phyloP scores from a whole-genome alignment of 768 basidiomycete species.

The Pisolithus albus region DNA sequence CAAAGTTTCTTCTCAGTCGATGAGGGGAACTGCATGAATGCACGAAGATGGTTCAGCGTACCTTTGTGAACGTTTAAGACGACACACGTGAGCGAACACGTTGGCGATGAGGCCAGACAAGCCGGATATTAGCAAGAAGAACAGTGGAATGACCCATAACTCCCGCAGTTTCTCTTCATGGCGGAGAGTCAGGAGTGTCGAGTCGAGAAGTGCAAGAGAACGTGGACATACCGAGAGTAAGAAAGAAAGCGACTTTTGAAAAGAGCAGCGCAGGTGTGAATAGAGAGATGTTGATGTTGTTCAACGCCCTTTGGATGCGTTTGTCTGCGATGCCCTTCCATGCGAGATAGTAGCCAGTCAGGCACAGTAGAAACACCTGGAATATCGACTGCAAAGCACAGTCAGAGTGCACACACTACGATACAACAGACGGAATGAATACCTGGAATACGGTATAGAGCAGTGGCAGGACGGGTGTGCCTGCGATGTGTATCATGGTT shows the following conservation, averaged over 20 bases:
- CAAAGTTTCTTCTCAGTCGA: conserved; percentile 50
- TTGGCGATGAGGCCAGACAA: conserved; percentile 68
- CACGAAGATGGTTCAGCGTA: conserved; percentile 24
- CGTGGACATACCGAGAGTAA: conserved; percentile 57
- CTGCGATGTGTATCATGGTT: not conserved
- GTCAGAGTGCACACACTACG: not conserved
- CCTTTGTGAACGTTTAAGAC: conserved; percentile 73
- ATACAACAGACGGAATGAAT: not conserved
- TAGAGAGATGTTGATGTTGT: conserved; percentile 77
- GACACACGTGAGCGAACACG: conserved; percentile 51
- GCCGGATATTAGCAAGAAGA: conserved; percentile 71
- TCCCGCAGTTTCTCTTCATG: conserved; percentile 63
- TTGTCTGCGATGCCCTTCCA: conserved; percentile 78
- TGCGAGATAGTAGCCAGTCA: conserved; percentile 80
- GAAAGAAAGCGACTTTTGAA: conserved; percentile 91
- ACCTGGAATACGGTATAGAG: conserved; percentile 28
- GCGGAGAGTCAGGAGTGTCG: not conserved
- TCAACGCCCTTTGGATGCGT: conserved; percentile 79
- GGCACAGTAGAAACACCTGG: conserved; percentile 81
- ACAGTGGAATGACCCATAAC: conserved; percentile 80
- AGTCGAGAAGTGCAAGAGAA: not conserved
- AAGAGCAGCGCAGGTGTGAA: conserved; percentile 87
- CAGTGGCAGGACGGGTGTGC: conserved; percentile 7
- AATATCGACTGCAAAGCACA: conserved; percentile 59
- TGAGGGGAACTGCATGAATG: not conserved